A percentile compares a stretch with the other conserved stretches of the same genome.
These are phyloP conservation scores for Berkeleyomyces rouxiae DNA, from an alignment of 2,329 filamentous ascomycete species.

Conservation along the genomic window DNA sequence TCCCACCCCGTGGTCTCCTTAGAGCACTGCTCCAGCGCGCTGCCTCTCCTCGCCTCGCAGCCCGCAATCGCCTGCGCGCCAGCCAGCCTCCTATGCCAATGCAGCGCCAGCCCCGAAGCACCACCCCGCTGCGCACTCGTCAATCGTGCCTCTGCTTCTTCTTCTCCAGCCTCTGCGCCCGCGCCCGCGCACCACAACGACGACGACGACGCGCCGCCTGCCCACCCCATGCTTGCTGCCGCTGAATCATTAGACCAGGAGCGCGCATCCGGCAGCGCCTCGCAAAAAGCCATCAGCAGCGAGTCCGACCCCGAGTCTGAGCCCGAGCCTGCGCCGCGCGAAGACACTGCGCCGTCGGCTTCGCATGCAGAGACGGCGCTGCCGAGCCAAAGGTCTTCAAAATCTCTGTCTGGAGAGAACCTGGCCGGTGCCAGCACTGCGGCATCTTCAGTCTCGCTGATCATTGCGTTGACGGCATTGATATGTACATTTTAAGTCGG, in stretches of 20 bases:
- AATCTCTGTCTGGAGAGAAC: slow-evolving; percentile 3
- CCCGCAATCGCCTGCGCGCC: background rate
- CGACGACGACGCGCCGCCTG: too few relatives aligned
- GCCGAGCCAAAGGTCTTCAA: background rate
- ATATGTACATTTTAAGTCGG: slow-evolving; percentile 11
- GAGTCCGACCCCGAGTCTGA: too few relatives aligned
- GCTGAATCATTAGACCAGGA: too few relatives aligned
- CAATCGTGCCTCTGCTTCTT: background rate
- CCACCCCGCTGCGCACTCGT: too few relatives aligned
- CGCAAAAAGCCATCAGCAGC: too few relatives aligned
- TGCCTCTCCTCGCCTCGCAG: background rate
- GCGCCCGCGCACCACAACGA: too few relatives aligned
- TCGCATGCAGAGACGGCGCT: background rate
- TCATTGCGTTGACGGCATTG: slow-evolving; percentile 12
- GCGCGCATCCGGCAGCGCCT: too few relatives aligned
- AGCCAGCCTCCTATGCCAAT: background rate
- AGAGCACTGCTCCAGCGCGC: background rate
- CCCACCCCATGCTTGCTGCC: too few relatives aligned
- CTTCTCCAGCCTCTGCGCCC: background rate
- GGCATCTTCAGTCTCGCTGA: slow-evolving; percentile 11
- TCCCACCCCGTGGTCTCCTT: background rate
- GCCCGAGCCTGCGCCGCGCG: too few relatives aligned
- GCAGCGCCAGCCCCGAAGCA: background rate
- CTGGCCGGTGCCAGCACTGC: slow-evolving; percentile 5
- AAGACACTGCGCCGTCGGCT: background rate